These are phyloP conservation scores for Saccharomycopsis vini DNA, from an alignment of 805 yeast genomes.

Conservation along the genomic window DNA sequence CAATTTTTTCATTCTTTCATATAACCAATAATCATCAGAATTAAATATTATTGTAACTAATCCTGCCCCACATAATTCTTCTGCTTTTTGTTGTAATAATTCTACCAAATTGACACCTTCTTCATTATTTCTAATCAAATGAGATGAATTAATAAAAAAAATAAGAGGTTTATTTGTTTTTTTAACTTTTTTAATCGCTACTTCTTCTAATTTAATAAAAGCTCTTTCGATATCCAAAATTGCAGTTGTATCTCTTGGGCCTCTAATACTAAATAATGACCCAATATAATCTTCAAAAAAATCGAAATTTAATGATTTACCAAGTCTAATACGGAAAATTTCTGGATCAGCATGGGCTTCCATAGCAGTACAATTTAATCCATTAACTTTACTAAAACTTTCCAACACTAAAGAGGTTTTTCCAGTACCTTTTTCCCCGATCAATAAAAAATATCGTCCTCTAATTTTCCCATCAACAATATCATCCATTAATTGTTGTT, in stretches of 20 bases:
- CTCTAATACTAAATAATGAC: conserved; percentile 67
- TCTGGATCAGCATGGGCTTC: conserved; percentile 87
- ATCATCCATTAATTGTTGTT: conserved; percentile 55
- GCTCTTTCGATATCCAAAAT: conserved; percentile 76
- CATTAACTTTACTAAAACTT: conserved; percentile 54
- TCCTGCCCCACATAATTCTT: conserved; percentile 64
- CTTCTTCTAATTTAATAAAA: conserved; percentile 63
- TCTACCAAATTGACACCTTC: conserved; percentile 66
- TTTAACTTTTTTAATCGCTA: conserved; percentile 45
- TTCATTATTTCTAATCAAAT: conserved; percentile 64
- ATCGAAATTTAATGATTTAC: conserved; percentile 64
- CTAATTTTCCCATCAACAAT: conserved; percentile 52
- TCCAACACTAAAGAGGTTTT: conserved; percentile 69
- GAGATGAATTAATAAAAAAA: conserved; percentile 64
- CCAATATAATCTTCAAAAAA: conserved; percentile 80
- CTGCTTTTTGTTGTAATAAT: conserved; percentile 77
- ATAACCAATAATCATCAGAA: conserved; percentile 80
- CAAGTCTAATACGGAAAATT: conserved; percentile 65
- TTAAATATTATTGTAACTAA: conserved; percentile 59
- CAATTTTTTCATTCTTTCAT: conserved; percentile 60
- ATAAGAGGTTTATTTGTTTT: conserved; percentile 46
- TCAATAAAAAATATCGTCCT: conserved; percentile 62
- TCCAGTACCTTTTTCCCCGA: conserved; percentile 86
- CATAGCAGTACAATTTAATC: conserved; percentile 56
- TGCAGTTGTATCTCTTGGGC: conserved; percentile 81